These are phyloP conservation scores for Kalmusia sp. DNA, from an alignment of 2,329 filamentous ascomycete species.

Conservation along the genomic window DNA sequence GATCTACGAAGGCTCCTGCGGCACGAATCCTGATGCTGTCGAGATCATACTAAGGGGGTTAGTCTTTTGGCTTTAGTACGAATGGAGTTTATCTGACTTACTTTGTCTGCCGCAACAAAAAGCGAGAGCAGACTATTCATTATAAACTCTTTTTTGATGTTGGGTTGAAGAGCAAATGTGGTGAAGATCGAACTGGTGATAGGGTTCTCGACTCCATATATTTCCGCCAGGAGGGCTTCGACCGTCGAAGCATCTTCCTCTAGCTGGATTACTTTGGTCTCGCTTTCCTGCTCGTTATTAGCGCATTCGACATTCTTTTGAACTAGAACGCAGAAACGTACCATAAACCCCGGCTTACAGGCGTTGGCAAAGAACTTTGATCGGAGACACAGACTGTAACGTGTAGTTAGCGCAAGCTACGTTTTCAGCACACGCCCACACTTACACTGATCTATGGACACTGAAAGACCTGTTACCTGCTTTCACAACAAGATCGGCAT, in stretches of 20 bases:
- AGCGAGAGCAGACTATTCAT: slow-evolving; percentile 20
- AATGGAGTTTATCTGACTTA: not conserved
- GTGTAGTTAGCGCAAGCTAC: not conserved
- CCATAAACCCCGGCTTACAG: slow-evolving; percentile 22
- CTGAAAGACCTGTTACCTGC: slow-evolving; percentile 21
- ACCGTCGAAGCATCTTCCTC: slow-evolving; percentile 23
- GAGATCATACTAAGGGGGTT: slow-evolving; percentile 25
- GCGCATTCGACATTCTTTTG: not conserved
- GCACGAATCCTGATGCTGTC: slow-evolving; percentile 21
- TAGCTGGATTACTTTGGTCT: slow-evolving; percentile 12
- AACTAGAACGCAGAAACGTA: slow-evolving; percentile 2
- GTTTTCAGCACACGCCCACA: not conserved
- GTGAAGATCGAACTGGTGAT: slow-evolving; percentile 28
- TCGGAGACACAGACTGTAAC: slow-evolving; percentile 19
- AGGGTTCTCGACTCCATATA: slow-evolving; percentile 25
- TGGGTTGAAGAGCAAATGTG: slow-evolving; percentile 19
- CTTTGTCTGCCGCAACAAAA: slow-evolving; percentile 33
- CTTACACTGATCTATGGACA: slow-evolving; percentile 28
- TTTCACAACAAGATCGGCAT: slow-evolving; percentile 28
- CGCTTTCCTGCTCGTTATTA: slow-evolving; percentile 21
- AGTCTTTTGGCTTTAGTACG: not conserved
- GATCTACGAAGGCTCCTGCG: slow-evolving; percentile 25
- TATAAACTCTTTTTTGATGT: slow-evolving; percentile 20
- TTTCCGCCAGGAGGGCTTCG: slow-evolving; percentile 20
- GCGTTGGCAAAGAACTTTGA: slow-evolving; percentile 28